phyloP scores from a whole-genome alignment of 1,139 yeast genomes.

The Candida pseudocylindracea region DNA sequence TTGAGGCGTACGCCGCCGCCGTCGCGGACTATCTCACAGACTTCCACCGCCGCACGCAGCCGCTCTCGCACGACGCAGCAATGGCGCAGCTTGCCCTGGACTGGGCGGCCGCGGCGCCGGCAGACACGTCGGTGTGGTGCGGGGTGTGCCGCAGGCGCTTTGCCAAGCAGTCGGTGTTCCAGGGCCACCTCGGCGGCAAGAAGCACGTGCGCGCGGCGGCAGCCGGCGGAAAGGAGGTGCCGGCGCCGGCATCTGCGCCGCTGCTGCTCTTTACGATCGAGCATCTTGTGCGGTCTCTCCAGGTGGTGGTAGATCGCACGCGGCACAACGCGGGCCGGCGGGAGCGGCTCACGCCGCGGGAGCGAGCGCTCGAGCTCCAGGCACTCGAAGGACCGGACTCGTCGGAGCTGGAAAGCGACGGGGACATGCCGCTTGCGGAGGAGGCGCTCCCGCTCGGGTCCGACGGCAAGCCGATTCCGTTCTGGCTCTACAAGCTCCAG shows the following conservation, averaged over 20 bases:
- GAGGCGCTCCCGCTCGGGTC: conserved; percentile 53
- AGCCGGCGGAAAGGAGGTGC: too few species aligned
- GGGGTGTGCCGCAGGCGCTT: conserved; percentile 41
- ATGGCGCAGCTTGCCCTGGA: too few species aligned
- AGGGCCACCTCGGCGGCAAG: conserved; percentile 53
- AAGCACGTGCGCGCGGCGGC: conserved; percentile 37
- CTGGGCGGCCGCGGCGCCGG: too few species aligned
- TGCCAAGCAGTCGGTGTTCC: conserved; percentile 33
- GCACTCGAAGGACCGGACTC: too few species aligned
- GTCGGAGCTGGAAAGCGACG: conserved; percentile 3
- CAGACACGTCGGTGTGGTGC: conserved; percentile 27
- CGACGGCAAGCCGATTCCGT: conserved; percentile 85
- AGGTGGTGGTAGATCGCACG: too few species aligned
- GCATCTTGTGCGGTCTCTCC: too few species aligned
- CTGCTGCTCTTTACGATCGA: too few species aligned
- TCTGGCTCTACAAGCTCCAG: conserved; percentile 78
- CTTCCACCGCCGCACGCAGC: conserved; percentile 24
- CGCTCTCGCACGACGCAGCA: conserved; percentile 12
- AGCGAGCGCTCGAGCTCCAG: too few species aligned
- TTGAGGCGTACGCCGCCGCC: conserved; percentile 14
- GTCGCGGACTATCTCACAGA: conserved; percentile 21
- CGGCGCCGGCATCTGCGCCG: too few species aligned
- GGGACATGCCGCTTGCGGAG: conserved; percentile 9
- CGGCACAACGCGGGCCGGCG: too few species aligned
- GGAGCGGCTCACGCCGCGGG: too few species aligned